Base-by-base conservation (phyloP, 2,329 filamentous ascomycete genomes). In the Colletotrichum somersetense region DNA sequence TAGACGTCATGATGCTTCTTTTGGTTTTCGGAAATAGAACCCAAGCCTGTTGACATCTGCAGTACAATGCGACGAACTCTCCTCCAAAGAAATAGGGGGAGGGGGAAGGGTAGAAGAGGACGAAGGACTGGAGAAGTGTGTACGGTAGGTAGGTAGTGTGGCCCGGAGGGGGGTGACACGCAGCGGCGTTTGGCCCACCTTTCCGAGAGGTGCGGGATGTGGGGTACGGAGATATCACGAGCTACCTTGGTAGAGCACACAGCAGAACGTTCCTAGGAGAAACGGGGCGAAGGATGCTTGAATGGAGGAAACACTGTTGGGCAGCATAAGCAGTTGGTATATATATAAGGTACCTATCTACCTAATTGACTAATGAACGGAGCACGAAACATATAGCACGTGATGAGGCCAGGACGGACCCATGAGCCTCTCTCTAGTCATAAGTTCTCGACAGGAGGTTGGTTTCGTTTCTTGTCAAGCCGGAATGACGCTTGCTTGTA, bases 1-100 rank as follows among this genome's bases (percentile, higher is more conserved):
- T 82, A 20, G 82, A 76, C 7, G 85, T 81, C 84, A 86, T 86
- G 50, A 33, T 64, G 62, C 5, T 20, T 26, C 6, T 63, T 42
- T 2, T 3, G 16, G 75, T 79, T 83, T 62, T 68, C 38, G 10
- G 44, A 40, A 8, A 26, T 26, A 33, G 38, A 20, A n/a, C 23
- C 33, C 10, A 40, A 52, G 5, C n/a, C n/a, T 30, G 30, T n/a
- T 48, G 33, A 8, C 18, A 35, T 40, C 18, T 30, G 59, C 40
- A 38, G 46, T n/a, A 5, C 16, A 16, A 14, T 56, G 35, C 23
- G 44, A 35, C 26, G 7, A n/a, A 2, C 33, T 10, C 58, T 46
- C 26, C 11, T 40, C 26, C 4, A 14, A 14, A 61, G 46, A 44
- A 3, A 53, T 44, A 53, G 23, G 14, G 50, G 14, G 23, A 14